Evolutionary conservation across 2,329 filamentous ascomycete species (phyloP).

Genomic region (Erysiphe pulchra): DNA sequence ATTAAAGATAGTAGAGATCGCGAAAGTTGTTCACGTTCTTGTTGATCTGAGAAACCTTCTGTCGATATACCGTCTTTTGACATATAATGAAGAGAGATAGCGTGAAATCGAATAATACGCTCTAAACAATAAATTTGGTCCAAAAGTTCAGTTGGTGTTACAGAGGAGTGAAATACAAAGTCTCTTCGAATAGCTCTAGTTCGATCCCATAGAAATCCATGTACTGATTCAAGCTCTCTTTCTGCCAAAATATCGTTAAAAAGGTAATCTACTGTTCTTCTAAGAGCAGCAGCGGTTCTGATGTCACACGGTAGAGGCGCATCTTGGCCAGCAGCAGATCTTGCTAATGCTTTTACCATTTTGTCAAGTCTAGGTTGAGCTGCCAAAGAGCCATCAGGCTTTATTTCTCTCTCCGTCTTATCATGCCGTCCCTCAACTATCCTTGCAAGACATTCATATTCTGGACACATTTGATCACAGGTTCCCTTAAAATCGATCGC

Average conservation of each 20-base stretch:
- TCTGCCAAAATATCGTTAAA: conserved; percentile 29
- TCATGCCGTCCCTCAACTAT: conserved; percentile 35
- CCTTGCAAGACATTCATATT: conserved; percentile 36
- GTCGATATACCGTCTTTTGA: conserved; percentile 27
- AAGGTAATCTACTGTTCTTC: conserved; percentile 35
- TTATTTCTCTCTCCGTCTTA: conserved; percentile 24
- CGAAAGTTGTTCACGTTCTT: conserved; percentile 40
- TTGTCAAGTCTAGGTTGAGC: conserved; percentile 19
- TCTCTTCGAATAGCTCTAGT: conserved; percentile 41
- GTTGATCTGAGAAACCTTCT: conserved; percentile 37
- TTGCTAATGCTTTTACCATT: conserved; percentile 42
- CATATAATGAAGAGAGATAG: conserved; percentile 35
- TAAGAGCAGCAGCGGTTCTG: conserved; percentile 30
- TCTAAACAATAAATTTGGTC: conserved; percentile 38
- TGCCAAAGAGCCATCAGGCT: conserved; percentile 17
- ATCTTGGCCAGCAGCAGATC: conserved; percentile 42
- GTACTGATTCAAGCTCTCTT: conserved; percentile 27
- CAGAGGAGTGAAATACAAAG: conserved; percentile 38
- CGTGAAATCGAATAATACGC: conserved; percentile 40
- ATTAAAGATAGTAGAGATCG: conserved; percentile 39
- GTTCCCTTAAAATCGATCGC: conserved; percentile 42
- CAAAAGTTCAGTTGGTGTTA: conserved; percentile 26
- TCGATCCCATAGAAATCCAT: conserved; percentile 42
- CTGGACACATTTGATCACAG: conserved; percentile 44
- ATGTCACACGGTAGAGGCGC: conserved; percentile 43